Evolutionary conservation across 2,329 filamentous ascomycete species (phyloP), one percentile per base, ranked within the genome.

Genomic region (Parafenestella ontariensis): DNA sequence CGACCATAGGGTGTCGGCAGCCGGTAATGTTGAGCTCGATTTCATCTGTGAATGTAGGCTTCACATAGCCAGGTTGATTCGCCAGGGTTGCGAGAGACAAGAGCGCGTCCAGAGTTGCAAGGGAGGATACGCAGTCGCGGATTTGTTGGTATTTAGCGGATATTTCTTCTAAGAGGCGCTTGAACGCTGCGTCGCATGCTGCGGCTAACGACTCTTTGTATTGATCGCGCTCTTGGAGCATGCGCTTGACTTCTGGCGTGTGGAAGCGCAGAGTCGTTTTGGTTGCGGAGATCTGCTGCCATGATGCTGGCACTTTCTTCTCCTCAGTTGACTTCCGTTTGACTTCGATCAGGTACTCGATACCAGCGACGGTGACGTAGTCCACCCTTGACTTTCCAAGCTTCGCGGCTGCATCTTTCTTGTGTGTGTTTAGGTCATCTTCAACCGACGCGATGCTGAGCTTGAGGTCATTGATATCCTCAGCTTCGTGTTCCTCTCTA

Each of bases 271-370:
- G 93, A 5, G 93, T 79, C 67, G 91, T 92, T 76, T 98, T 98
- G 6, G 95, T 99, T 45, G 94, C 93, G 52, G 90, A 96, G 67
- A 98, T 91, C 76, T 99, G 98, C 60, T 85, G 83, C 95, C 95
- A 99, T 0, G 91, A 96, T 3, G 95, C 94, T 0, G 95, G 95
- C 0, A 99, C 92, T 52, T 89, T 87, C 72, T 92, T 95, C 56
- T 97, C 83, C 49, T 91, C 86, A 0, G 63, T 61, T 23, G 71
- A 68, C 1, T 83, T 83, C 74, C 96, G 97, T 62, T 90, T 84
- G 5, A 99, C 89, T 76, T 98, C 95, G 66, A 99, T 91, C 18
- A 99, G 85, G 71, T 92, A 99, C 72, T 98, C 95, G 64, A 98
- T 96, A 7, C 93, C 93, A 1, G 92, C 85, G 7, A 95, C 90